Conservation (phyloP, 2,329 filamentous ascomycete genomes). For the Aplosporella prunicola region DNA sequence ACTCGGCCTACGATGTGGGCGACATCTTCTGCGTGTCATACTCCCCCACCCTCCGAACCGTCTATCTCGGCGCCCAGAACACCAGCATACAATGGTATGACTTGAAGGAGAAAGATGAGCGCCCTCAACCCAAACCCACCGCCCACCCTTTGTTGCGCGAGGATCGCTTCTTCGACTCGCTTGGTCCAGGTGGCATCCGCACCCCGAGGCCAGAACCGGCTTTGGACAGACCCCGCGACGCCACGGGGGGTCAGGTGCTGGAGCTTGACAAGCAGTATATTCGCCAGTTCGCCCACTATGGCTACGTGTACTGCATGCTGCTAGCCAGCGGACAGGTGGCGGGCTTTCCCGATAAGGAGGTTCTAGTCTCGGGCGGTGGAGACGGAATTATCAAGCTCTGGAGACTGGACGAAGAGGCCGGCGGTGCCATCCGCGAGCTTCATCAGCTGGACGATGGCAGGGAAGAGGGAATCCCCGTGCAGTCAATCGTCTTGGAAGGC, state of each 20-base stretch:
- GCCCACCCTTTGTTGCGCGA: slow-evolving; percentile 67
- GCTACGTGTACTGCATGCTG: slow-evolving; percentile 95
- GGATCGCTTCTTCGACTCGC: slow-evolving; percentile 88
- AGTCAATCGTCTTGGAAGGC: slow-evolving; percentile 78
- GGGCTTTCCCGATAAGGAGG: slow-evolving; percentile 53
- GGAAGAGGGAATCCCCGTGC: slow-evolving; percentile 50
- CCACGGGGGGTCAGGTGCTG: slow-evolving; percentile 54
- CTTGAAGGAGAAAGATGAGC: slow-evolving; percentile 53
- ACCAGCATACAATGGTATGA: slow-evolving; percentile 91
- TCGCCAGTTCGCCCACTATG: slow-evolving; percentile 82
- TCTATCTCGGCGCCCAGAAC: slow-evolving; percentile 90
- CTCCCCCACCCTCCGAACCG: slow-evolving; percentile 65
- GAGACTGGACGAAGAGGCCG: slow-evolving; percentile 54
- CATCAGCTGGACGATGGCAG: slow-evolving; percentile 53
- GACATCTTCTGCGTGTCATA: slow-evolving; percentile 95
- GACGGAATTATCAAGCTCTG: slow-evolving; percentile 95
- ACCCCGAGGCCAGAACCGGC: slow-evolving; percentile 61
- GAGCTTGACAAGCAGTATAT: slow-evolving; percentile 77
- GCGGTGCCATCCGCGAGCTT: slow-evolving; percentile 59
- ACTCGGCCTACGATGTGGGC: slow-evolving; percentile 87
- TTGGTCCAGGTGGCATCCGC: slow-evolving; percentile 69
- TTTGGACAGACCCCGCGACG: slow-evolving; percentile 39
- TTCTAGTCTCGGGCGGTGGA: slow-evolving; percentile 82
- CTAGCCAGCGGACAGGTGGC: slow-evolving; percentile 61
- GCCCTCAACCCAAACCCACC: slow-evolving; percentile 52